Evolutionary conservation across 345 rosid species (phyloP).

Genomic region (Citrus inodora): DNA sequence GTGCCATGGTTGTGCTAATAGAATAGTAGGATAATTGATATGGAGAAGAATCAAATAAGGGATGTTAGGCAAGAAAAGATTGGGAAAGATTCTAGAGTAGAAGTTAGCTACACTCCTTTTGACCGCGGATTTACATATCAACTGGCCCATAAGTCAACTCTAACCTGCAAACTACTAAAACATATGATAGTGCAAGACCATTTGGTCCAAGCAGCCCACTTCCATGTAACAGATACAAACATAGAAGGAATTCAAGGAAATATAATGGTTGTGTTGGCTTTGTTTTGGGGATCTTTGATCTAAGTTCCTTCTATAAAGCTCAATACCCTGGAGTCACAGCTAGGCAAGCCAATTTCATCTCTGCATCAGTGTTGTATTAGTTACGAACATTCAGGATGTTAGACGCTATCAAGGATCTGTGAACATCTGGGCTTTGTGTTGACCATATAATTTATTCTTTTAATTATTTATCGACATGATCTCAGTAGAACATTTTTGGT

Average conservation of each 20-base stretch:
- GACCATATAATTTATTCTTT: background rate
- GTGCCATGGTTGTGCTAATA: background rate
- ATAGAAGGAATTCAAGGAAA: background rate
- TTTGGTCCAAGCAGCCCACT: background rate
- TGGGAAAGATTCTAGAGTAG: background rate
- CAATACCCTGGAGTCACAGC: too few species aligned
- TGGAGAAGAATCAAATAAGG: background rate
- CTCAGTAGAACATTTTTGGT: background rate
- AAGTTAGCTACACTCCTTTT: background rate
- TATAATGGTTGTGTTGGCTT: background rate
- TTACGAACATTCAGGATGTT: background rate
- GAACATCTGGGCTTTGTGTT: background rate
- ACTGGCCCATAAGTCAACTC: background rate
- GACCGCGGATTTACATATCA: background rate
- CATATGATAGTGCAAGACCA: background rate
- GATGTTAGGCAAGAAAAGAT: background rate
- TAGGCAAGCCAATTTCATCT: background rate
- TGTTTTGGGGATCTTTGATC: background rate
- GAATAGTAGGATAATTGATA: background rate
- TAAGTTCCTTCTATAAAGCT: background rate
- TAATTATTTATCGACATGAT: background rate
- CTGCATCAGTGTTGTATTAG: background rate
- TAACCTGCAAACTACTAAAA: background rate
- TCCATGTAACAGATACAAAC: background rate
- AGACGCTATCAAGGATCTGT: background rate